Conservation (phyloP, 1,139 yeast species). For the Yamadazyma friedrichii region DNA sequence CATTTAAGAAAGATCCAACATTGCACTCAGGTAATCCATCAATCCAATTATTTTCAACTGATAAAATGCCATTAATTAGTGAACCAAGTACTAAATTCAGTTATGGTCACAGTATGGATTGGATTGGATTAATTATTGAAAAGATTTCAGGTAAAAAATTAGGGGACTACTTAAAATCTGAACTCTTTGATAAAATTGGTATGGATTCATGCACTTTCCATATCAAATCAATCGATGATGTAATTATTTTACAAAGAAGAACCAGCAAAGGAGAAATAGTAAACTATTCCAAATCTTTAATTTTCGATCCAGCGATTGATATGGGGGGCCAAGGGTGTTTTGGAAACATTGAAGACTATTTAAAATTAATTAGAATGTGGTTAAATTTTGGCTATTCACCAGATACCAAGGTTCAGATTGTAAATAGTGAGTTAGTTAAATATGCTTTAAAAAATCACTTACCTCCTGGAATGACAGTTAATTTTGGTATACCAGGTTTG, state of each 20-base stretch:
- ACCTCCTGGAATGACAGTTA: constrained; percentile 25
- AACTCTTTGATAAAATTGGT: constrained; percentile 46
- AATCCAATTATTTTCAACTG: constrained; percentile 25
- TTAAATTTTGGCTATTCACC: constrained; percentile 44
- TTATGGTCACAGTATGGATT: constrained; percentile 53
- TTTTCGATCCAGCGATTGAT: constrained; percentile 32
- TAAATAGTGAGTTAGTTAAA: constrained; percentile 29
- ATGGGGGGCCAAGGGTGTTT: constrained; percentile 53
- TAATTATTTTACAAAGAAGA: constrained; percentile 27
- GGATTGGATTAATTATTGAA: constrained; percentile 52
- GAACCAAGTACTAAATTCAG: constrained; percentile 56
- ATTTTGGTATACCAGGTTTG: constrained; percentile 19
- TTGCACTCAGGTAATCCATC: constrained; percentile 19
- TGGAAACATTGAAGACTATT: constrained; percentile 43
- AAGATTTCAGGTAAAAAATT: constrained; percentile 41
- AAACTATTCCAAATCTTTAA: constrained; percentile 17
- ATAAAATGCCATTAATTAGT: constrained; percentile 40
- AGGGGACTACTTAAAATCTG: constrained; percentile 37
- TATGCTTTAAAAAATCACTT: constrained; percentile 36
- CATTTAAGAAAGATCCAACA: constrained; percentile 9
- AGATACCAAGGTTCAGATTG: constrained; percentile 32
- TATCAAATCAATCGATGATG: constrained; percentile 22
- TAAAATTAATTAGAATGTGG: constrained; percentile 46
- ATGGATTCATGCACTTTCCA: constrained; percentile 40
- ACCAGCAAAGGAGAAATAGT: constrained; percentile 16